A percentile compares a stretch with the other conserved stretches of the same genome.
These are phyloP conservation scores for Zygosaccharomyces sapae DNA, from an alignment of 1,139 yeast species.

Conservation along the genomic window DNA sequence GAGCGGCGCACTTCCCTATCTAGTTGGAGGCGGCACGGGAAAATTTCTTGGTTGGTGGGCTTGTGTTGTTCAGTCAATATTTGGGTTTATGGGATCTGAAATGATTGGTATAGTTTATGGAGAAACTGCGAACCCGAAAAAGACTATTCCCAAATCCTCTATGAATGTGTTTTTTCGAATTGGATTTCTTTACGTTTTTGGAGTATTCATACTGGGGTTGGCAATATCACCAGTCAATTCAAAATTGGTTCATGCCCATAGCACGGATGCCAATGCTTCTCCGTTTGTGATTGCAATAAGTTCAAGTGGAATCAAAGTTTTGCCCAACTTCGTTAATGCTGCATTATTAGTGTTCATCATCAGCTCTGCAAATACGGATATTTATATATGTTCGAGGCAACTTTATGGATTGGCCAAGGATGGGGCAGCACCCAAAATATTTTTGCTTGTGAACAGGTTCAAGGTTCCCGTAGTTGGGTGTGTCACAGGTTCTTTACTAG, in stretches of 20 bases:
- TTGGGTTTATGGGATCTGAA: conserved; percentile 60
- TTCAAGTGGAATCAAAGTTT: conserved; percentile 56
- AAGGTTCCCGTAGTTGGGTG: conserved; percentile 18
- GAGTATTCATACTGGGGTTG: conserved; percentile 44
- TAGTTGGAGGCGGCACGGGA: conserved; percentile 37
- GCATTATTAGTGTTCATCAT: conserved; percentile 44
- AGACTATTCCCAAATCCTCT: conserved; percentile 59
- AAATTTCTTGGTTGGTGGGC: conserved; percentile 46
- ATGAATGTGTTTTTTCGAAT: conserved; percentile 69
- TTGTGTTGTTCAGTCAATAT: conserved; percentile 51
- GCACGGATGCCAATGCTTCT: conserved; percentile 47
- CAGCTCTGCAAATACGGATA: conserved; percentile 32
- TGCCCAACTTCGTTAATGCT: conserved; percentile 48
- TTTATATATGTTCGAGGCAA: conserved; percentile 38
- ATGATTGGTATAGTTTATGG: conserved; percentile 84
- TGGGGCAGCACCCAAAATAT: conserved; percentile 45
- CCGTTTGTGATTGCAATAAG: conserved; percentile 70
- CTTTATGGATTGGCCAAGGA: conserved; percentile 40
- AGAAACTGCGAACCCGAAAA: conserved; percentile 75
- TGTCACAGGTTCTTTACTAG: conserved; percentile 30
- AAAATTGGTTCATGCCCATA: conserved; percentile 42
- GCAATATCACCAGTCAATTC: conserved; percentile 53
- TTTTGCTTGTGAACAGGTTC: conserved; percentile 13
- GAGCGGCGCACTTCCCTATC: conserved; percentile 48
- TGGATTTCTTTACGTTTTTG: conserved; percentile 61